Conservation (phyloP, 139 green algal genomes). For the Picochlorum costavermella region DNA sequence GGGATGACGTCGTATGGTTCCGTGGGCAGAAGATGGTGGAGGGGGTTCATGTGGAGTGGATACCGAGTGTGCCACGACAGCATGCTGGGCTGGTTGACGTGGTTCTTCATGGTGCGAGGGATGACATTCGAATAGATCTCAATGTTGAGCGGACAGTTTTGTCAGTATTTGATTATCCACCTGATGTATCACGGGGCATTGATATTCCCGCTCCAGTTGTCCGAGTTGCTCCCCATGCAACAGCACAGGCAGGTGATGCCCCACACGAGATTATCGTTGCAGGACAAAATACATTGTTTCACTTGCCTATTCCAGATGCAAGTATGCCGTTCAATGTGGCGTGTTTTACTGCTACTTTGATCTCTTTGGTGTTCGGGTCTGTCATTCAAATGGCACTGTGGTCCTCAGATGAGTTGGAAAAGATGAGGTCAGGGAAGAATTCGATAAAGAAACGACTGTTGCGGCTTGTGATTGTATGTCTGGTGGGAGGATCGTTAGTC, state of each 20-base stretch:
- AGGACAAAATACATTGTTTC: conserved; percentile 38
- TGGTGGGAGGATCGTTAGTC: conserved; percentile 17
- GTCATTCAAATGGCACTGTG: not conserved
- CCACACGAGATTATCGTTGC: conserved; percentile 1
- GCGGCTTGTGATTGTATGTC: conserved; percentile 15
- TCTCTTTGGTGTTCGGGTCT: conserved; percentile 66
- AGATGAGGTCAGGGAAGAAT: not conserved
- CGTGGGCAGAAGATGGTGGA: conserved; percentile 52
- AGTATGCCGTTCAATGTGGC: conserved; percentile 95
- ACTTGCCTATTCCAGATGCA: conserved; percentile 79
- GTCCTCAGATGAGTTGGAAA: not conserved
- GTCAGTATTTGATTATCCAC: conserved; percentile 53
- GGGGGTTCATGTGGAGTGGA: not conserved
- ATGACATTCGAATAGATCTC: conserved; percentile 23
- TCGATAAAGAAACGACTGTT: not conserved
- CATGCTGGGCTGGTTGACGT: conserved; percentile 13
- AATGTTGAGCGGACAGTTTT: conserved; percentile 63
- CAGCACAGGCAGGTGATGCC: not conserved
- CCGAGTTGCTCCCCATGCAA: conserved; percentile 15
- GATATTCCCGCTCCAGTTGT: conserved; percentile 74
- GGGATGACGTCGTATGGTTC: conserved; percentile 59
- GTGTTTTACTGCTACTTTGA: conserved; percentile 75
- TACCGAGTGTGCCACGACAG: not conserved
- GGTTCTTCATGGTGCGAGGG: conserved; percentile 12
- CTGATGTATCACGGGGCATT: conserved; percentile 72